Evolutionary conservation across 2,329 filamentous ascomycete species (phyloP).

Genomic region (Amauroascus niger): DNA sequence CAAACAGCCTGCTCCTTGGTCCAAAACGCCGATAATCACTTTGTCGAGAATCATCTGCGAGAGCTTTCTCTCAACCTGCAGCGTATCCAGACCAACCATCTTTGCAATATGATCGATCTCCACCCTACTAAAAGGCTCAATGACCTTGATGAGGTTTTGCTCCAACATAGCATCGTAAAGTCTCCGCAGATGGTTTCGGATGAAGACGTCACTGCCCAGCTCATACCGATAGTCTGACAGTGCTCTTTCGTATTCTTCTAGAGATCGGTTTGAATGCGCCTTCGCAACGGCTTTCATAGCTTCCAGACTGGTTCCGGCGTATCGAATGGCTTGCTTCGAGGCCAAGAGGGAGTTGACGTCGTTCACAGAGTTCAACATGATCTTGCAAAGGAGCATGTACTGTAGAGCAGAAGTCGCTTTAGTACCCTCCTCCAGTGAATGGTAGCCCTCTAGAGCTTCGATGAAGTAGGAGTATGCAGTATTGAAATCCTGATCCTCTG

Average conservation of each 20-base stretch:
- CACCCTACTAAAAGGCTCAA: conserved; percentile 94
- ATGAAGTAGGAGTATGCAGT: conserved; percentile 99
- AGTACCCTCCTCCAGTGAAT: conserved; percentile 74
- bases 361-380: conserved; percentile 95
- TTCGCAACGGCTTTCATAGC: conserved; percentile 98
- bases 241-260: conserved; percentile 94
- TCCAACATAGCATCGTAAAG: conserved; percentile 98
- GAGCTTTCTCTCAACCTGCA: conserved; percentile 95
- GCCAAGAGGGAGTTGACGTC: conserved; percentile 92
- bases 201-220: conserved; percentile 88
- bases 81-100: conserved; percentile 92
- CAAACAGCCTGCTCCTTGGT: conserved; percentile 93
- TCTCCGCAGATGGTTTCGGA: conserved; percentile 88
- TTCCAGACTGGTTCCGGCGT: conserved; percentile 89
- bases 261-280: conserved; percentile 85
- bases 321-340: conserved; percentile 93
- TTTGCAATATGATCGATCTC: conserved; percentile 95
- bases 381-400: conserved; percentile 99
- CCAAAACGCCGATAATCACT: conserved; percentile 92
- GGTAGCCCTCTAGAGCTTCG: conserved; percentile 94
- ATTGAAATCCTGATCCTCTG: conserved; percentile 98
- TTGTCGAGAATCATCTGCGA: conserved; percentile 99
- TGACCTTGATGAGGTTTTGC: conserved; percentile 99
- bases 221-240: conserved; percentile 85
- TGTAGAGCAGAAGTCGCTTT: conserved; percentile 96